Evolutionary conservation across 1,284 basidiomycete genomes (phyloP).

Genomic region (Cryptococcus hybrid): DNA sequence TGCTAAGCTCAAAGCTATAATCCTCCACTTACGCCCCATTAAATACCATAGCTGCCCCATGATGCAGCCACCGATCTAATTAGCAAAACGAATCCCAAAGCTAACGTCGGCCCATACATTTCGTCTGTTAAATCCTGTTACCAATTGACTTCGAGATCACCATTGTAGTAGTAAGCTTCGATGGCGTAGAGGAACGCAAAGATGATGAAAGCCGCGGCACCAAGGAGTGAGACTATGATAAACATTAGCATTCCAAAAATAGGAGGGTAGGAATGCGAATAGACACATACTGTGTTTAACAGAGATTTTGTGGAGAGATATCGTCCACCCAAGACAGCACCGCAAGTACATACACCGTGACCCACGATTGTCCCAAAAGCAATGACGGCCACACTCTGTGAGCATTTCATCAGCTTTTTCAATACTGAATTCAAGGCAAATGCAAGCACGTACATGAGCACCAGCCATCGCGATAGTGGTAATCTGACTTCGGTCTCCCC

Average conservation of each 20-base stretch:
- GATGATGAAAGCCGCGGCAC: conserved; percentile 75
- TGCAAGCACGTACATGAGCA: conserved; percentile 70
- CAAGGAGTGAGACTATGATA: conserved; percentile 73
- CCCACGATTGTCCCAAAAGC: conserved; percentile 87
- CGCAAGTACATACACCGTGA: conserved; percentile 80
- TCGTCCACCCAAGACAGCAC: conserved; percentile 86
- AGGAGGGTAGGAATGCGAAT: background rate
- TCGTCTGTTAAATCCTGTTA: no score
- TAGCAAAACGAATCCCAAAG: no score
- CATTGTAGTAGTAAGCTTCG: conserved; percentile 56
- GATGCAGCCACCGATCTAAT: no score
- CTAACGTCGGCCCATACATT: no score
- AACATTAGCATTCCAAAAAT: background rate
- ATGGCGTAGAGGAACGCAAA: conserved; percentile 76
- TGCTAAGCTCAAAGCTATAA: no score
- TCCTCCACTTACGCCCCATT: no score
- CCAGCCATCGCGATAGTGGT: conserved; percentile 95
- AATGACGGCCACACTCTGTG: conserved; percentile 72
- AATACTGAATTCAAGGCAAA: background rate
- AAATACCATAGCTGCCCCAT: no score
- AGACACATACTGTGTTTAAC: conserved; percentile 78
- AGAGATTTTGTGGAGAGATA: conserved; percentile 89
- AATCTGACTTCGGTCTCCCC: conserved; percentile 97
- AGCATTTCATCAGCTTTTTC: background rate
- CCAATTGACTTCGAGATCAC: background rate